Evolutionary conservation across 2,329 filamentous ascomycete species (phyloP).

Genomic region (Ustulina deusta): DNA sequence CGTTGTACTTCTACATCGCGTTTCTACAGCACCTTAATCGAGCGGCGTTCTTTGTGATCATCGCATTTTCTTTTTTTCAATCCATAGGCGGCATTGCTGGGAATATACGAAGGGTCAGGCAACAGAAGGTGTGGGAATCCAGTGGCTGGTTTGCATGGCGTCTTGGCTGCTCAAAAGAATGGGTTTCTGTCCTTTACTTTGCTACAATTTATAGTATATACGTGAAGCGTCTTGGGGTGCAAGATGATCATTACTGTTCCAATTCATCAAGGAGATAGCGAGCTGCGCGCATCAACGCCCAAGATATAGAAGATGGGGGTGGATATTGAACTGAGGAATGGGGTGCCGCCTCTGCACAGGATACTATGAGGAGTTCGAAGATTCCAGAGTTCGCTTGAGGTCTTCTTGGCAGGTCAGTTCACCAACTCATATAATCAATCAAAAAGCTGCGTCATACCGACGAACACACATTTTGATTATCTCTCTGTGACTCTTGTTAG

Average conservation of each 20-base stretch:
- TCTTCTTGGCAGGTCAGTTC: not conserved
- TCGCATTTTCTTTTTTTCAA: slow-evolving; percentile 22
- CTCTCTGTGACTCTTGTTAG: not conserved
- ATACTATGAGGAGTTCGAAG: not conserved
- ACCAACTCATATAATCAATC: not conserved
- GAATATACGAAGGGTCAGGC: slow-evolving; percentile 29
- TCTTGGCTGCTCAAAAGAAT: slow-evolving; percentile 10
- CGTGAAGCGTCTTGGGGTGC: slow-evolving; percentile 10
- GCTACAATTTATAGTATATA: slow-evolving; percentile 13
- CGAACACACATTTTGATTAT: not conserved
- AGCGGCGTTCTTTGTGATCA: slow-evolving; percentile 28
- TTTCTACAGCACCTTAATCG: slow-evolving; percentile 16
- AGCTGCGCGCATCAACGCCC: not conserved
- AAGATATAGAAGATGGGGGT: slow-evolving; percentile 2
- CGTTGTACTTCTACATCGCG: slow-evolving; percentile 28
- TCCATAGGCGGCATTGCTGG: not conserved
- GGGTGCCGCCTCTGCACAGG: not conserved
- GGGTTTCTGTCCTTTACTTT: slow-evolving; percentile 12
- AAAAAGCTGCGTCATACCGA: not conserved
- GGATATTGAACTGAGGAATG: not conserved
- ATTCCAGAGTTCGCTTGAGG: not conserved
- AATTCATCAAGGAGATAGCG: not conserved
- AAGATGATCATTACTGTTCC: slow-evolving; percentile 5
- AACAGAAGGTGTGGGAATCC: slow-evolving; percentile 24
- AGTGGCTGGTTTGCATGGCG: slow-evolving; percentile 31